Evolutionary conservation across 805 yeast genomes (phyloP).

Genomic region (Sungouiella blattae): DNA sequence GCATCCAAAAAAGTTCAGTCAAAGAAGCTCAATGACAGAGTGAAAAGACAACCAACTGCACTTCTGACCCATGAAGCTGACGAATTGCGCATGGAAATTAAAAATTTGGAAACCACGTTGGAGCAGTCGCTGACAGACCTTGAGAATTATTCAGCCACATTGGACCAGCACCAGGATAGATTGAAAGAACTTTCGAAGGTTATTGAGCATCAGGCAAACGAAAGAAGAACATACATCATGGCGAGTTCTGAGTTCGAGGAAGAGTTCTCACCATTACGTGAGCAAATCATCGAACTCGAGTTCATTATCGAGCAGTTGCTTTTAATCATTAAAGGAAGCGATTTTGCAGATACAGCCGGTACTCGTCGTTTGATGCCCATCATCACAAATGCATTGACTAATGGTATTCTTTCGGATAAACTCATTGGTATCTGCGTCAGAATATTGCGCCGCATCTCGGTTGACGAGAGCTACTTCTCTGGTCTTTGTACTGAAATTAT

Average conservation of each 20-base stretch:
- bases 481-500: slow-evolving; percentile 82
- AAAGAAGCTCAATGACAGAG: not conserved
- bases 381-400: slow-evolving; percentile 49
- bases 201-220: slow-evolving; percentile 8
- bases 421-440: slow-evolving; percentile 55
- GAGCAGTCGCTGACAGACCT: slow-evolving; percentile 3
- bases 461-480: slow-evolving; percentile 79
- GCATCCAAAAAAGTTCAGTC: slow-evolving; percentile 12
- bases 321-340: slow-evolving; percentile 64
- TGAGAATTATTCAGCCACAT: slow-evolving; percentile 4
- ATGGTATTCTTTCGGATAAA: slow-evolving; percentile 52
- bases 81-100: slow-evolving; percentile 6
- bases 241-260: slow-evolving; percentile 14
- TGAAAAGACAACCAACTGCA: not conserved
- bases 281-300: slow-evolving; percentile 57
- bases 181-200: not conserved
- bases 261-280: slow-evolving; percentile 27
- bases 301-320: slow-evolving; percentile 75
- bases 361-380: slow-evolving; percentile 66
- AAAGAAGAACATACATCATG: slow-evolving; percentile 10
- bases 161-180: not conserved
- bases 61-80: not conserved
- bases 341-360: slow-evolving; percentile 88
- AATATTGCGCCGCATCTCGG: slow-evolving; percentile 67
- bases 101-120: slow-evolving; percentile 7